Evolutionary conservation across 1,139 yeast genomes (phyloP).

Genomic region (Candida neerlandica): DNA sequence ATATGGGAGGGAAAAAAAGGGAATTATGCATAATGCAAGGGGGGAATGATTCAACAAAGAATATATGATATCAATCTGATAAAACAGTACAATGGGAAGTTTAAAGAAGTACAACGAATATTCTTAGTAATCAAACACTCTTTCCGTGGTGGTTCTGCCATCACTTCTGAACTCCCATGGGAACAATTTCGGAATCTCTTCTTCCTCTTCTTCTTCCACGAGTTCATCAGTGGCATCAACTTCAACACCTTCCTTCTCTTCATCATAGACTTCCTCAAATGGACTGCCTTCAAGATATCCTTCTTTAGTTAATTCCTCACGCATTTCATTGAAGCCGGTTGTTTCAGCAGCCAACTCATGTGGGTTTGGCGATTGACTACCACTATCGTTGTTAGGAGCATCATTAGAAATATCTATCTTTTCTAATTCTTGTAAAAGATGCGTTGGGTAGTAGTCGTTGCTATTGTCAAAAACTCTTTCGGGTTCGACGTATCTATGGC

Average conservation of each 20-base stretch:
- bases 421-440: slow-evolving; percentile 20
- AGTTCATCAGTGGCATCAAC: slow-evolving; percentile 8
- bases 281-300: slow-evolving; percentile 18
- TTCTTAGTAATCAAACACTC: slow-evolving; percentile 27
- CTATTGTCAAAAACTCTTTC: slow-evolving; percentile 36
- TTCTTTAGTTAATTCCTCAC: slow-evolving; percentile 16
- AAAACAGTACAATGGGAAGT: too few species aligned
- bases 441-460: slow-evolving; percentile 33
- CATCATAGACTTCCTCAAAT: slow-evolving; percentile 19
- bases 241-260: slow-evolving; percentile 16
- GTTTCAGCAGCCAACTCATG: slow-evolving; percentile 8
- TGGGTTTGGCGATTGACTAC: slow-evolving; percentile 6
- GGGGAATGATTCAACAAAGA: neutral
- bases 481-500: slow-evolving; percentile 22
- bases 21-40: slow-evolving; percentile 1
- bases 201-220: slow-evolving; percentile 12
- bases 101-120: neutral
- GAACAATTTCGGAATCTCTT: slow-evolving; percentile 27
- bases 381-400: neutral
- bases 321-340: slow-evolving; percentile 13
- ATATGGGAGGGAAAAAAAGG: neutral
- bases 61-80: too few species aligned
- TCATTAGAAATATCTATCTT: slow-evolving; percentile 14
- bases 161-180: slow-evolving; percentile 41
- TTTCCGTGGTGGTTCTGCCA: slow-evolving; percentile 22